A percentile compares a stretch with the other conserved stretches of the same genome.
phyloP scores from a whole-genome alignment of 805 yeast species.

The Metschnikowia drakensbergensis region DNA sequence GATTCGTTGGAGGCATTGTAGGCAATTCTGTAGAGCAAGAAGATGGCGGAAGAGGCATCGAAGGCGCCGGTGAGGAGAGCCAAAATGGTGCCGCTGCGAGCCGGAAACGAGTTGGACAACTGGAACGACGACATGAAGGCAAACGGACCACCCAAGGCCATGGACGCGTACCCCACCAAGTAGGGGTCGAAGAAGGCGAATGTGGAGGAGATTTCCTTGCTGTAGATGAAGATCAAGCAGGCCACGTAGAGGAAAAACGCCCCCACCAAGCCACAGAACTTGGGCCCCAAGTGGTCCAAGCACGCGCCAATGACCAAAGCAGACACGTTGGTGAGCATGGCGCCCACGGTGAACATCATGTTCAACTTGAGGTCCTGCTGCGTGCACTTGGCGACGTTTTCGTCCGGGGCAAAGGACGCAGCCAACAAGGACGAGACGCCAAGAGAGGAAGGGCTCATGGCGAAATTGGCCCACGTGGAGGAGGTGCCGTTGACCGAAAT shows the following conservation, averaged over 20 bases:
- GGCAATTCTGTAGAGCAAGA: conserved; percentile 43
- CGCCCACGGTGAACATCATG: conserved; percentile 57
- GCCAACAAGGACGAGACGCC: conserved; percentile 9
- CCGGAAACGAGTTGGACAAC: conserved; percentile 54
- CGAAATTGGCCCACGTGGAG: conserved; percentile 12
- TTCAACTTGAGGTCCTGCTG: conserved; percentile 53
- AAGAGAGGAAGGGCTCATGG: conserved; percentile 12
- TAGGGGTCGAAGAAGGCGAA: conserved; percentile 44
- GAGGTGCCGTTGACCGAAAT: conserved; percentile 14
- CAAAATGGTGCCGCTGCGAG: conserved; percentile 47
- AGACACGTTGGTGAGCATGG: conserved; percentile 52
- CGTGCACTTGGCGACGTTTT: conserved; percentile 41
- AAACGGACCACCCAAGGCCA: conserved; percentile 60
- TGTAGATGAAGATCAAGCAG: conserved; percentile 43
- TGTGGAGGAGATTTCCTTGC: conserved; percentile 23
- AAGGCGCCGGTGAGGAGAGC: conserved; percentile 57
- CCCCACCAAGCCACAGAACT: conserved; percentile 51
- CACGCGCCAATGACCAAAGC: conserved; percentile 49
- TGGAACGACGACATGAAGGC: conserved; percentile 54
- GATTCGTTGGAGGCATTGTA: conserved; percentile 30
- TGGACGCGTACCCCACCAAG: conserved; percentile 45
- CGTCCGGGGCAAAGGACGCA: conserved; percentile 16
- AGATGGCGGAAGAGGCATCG: conserved; percentile 55
- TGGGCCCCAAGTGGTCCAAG: conserved; percentile 50
- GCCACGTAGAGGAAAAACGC: conserved; percentile 45